A percentile compares a stretch with the other conserved stretches of the same genome.
Evolutionary conservation across 169 alveolate genomes (phyloP).

Genomic region (Perkinsus chesapeaki): DNA sequence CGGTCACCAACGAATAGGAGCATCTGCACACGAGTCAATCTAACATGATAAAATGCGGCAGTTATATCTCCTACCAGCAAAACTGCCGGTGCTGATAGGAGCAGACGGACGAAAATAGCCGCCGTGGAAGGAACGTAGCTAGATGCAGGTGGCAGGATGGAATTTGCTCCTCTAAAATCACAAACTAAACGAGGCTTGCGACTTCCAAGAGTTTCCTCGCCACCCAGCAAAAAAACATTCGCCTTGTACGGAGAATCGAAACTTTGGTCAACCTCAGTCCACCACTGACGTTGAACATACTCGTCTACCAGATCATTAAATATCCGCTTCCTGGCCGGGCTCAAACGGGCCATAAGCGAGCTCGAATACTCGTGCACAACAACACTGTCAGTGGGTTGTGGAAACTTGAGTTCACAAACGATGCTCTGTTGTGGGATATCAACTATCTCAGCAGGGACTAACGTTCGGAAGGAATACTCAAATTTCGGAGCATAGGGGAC

Average conservation of each 20-base stretch:
- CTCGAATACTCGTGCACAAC: not conserved
- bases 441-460: not conserved
- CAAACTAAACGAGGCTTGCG: not conserved
- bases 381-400: not conserved
- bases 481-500: not conserved
- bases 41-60: not conserved
- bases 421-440: not conserved
- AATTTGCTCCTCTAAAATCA: not conserved
- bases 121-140: not conserved
- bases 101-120: not conserved
- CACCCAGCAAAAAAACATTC: not conserved
- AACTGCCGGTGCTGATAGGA: not conserved
- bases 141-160: not conserved
- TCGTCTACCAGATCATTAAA: not conserved
- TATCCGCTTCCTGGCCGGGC: not conserved
- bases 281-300: not conserved
- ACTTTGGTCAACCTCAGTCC: not conserved
- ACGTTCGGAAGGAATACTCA: not conserved
- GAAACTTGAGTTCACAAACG: not conserved
- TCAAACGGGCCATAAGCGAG: not conserved
- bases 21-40: not conserved
- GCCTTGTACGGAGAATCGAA: not conserved
- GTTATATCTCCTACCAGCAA: not conserved
- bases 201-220: not conserved
- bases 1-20: not conserved